These are phyloP conservation scores for Thelonectria rubi DNA, from an alignment of 2,329 filamentous ascomycete genomes.

Conservation along the genomic window DNA sequence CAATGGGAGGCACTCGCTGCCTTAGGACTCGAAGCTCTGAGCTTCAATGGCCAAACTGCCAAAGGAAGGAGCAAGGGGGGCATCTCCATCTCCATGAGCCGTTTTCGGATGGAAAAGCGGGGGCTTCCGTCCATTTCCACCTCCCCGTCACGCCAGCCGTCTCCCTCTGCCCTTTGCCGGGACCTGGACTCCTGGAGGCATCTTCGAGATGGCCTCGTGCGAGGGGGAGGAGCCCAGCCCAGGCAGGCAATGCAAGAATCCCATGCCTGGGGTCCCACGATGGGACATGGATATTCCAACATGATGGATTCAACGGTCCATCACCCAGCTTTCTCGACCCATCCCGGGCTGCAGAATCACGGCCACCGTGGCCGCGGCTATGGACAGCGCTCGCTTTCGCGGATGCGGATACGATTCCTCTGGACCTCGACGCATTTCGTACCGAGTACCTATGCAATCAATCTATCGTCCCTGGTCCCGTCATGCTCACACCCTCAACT, in stretches of 20 bases:
- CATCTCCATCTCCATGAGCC: constrained; percentile 19
- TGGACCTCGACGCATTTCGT: background rate
- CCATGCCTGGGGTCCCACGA: constrained; percentile 10
- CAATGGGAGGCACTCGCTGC: too few species aligned
- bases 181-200: constrained; percentile 8
- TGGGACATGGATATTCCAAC: constrained; percentile 2
- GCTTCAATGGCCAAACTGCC: constrained; percentile 25
- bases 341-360: constrained; percentile 8
- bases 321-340: constrained; percentile 24
- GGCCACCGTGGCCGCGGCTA: constrained; percentile 4
- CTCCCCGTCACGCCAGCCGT: constrained; percentile 23
- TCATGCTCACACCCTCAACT: constrained; percentile 8
- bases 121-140: constrained; percentile 26
- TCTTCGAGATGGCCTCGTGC: constrained; percentile 15
- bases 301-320: constrained; percentile 24
- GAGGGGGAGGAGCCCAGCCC: background rate
- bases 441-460: constrained; percentile 11
- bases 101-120: constrained; percentile 31
- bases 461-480: constrained; percentile 18
- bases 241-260: constrained; percentile 7
- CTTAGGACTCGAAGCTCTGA: too few species aligned
- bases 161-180: background rate
- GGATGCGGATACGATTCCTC: constrained; percentile 25
- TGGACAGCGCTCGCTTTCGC: background rate
- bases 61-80: constrained; percentile 11